Evolutionary conservation across 176 grass and related monocot genomes (phyloP).

Genomic region (Rhynchospora tenuis): DNA sequence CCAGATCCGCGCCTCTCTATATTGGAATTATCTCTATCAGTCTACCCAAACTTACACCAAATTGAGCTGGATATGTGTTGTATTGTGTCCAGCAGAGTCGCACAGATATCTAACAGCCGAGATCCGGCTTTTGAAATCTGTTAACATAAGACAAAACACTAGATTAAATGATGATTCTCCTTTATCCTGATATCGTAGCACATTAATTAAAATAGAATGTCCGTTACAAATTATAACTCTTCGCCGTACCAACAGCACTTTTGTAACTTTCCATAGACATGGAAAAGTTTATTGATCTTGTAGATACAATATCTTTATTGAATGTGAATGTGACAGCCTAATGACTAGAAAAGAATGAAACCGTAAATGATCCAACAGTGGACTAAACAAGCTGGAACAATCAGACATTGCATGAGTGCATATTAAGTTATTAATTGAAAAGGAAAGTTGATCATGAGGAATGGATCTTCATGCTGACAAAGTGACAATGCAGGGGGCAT

Average conservation of each 20-base stretch:
- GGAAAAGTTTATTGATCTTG: neutral
- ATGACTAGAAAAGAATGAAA: neutral
- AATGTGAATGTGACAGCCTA: neutral
- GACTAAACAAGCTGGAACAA: neutral
- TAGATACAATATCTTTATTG: neutral
- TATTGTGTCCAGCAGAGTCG: neutral
- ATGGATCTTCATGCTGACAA: neutral
- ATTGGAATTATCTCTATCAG: constrained; percentile 27
- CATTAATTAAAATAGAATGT: neutral
- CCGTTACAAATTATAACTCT: neutral
- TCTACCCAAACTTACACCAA: neutral
- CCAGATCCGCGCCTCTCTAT: constrained; percentile 76
- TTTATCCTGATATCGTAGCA: neutral
- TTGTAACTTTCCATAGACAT: neutral
- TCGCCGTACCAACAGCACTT: neutral
- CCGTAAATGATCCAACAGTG: neutral
- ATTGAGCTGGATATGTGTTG: neutral
- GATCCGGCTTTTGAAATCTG: neutral
- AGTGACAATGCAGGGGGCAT: neutral
- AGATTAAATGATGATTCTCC: neutral
- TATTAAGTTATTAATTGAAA: constrained; percentile 1
- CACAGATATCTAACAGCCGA: neutral
- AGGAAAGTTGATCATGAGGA: neutral
- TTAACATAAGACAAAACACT: constrained; percentile 1
- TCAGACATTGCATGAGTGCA: neutral